Percentiles rank a stretch among this genome's conserved stretches.
These are phyloP conservation scores for Trichosporon sp. DNA, from an alignment of 1,284 basidiomycete species.

Conservation along the genomic window DNA sequence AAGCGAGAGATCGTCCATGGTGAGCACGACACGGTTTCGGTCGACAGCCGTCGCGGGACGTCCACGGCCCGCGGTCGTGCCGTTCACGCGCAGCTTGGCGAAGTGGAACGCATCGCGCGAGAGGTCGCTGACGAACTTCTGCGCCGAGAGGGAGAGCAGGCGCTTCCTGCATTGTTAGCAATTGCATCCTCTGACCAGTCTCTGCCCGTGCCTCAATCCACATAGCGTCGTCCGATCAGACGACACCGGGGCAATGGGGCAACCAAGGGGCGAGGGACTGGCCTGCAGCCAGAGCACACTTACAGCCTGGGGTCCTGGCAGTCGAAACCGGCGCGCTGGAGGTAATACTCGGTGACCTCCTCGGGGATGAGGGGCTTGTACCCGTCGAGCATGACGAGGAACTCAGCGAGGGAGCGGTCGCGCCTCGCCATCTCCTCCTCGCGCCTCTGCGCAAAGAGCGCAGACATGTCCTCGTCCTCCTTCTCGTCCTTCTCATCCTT, in stretches of 20 bases:
- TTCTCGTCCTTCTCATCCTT: slow-evolving; percentile 29
- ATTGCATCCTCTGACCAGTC: no score
- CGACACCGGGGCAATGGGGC: neutral
- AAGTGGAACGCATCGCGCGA: slow-evolving; percentile 97
- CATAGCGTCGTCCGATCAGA: neutral
- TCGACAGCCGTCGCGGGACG: slow-evolving; percentile 61
- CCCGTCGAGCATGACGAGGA: slow-evolving; percentile 93
- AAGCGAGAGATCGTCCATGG: slow-evolving; percentile 93
- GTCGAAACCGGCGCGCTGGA: slow-evolving; percentile 94
- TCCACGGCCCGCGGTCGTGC: slow-evolving; percentile 56
- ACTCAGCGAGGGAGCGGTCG: slow-evolving; percentile 84
- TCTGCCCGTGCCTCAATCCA: neutral
- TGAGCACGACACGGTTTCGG: slow-evolving; percentile 91
- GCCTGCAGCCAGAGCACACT: slow-evolving; percentile 45
- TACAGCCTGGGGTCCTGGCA: slow-evolving; percentile 90
- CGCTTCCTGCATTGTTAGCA: slow-evolving; percentile 70
- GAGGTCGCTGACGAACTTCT: slow-evolving; percentile 98
- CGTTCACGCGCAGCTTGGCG: slow-evolving; percentile 79
- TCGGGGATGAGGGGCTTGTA: slow-evolving; percentile 97
- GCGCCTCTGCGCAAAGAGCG: slow-evolving; percentile 50
- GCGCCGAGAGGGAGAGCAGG: slow-evolving; percentile 89
- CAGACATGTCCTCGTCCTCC: slow-evolving; percentile 33
- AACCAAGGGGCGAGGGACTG: no score
- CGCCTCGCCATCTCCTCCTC: slow-evolving; percentile 76
- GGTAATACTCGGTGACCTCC: slow-evolving; percentile 96